These are phyloP conservation scores for Lentinula edodes DNA, from an alignment of 768 basidiomycete genomes.

Conservation along the genomic window DNA sequence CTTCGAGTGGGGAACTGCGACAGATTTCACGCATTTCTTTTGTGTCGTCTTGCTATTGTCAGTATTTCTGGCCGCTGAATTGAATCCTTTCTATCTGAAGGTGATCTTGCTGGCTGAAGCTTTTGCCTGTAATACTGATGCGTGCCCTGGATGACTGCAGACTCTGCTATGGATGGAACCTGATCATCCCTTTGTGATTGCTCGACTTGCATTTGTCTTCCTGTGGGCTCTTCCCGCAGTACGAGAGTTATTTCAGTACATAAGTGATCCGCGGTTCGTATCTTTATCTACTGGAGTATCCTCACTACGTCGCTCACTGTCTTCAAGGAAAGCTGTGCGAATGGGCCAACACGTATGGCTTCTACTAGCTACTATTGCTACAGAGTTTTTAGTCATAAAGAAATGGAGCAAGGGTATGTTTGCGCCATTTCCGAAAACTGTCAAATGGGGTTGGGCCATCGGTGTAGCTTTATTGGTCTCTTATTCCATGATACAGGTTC, in stretches of 20 bases:
- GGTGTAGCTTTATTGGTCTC: slow-evolving; percentile 54
- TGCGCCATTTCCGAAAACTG: slow-evolving; percentile 54
- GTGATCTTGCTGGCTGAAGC: slow-evolving; percentile 27
- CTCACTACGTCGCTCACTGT: neutral
- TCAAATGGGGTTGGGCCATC: slow-evolving; percentile 64
- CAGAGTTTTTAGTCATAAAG: slow-evolving; percentile 72
- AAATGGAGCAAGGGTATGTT: slow-evolving; percentile 82
- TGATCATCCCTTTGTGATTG: slow-evolving; percentile 79
- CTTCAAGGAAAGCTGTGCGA: slow-evolving; percentile 63
- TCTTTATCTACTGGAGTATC: neutral
- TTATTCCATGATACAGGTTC: slow-evolving; percentile 66
- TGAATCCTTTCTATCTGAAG: slow-evolving; percentile 88
- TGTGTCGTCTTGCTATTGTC: slow-evolving; percentile 71
- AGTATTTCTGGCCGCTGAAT: slow-evolving; percentile 77
- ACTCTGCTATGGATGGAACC: slow-evolving; percentile 83
- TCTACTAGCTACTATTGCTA: slow-evolving; percentile 77
- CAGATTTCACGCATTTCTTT: slow-evolving; percentile 67
- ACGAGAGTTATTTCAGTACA: slow-evolving; percentile 78
- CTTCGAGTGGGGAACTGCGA: slow-evolving; percentile 83
- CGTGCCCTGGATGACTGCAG: slow-evolving; percentile 26
- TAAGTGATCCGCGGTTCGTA: slow-evolving; percentile 72
- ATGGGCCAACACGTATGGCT: slow-evolving; percentile 92
- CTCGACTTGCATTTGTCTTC: slow-evolving; percentile 69
- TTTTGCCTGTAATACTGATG: slow-evolving; percentile 3
- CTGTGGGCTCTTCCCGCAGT: slow-evolving; percentile 85